These are phyloP conservation scores for Cyberlindnera mycetangii DNA, from an alignment of 805 yeast species.

Conservation along the genomic window DNA sequence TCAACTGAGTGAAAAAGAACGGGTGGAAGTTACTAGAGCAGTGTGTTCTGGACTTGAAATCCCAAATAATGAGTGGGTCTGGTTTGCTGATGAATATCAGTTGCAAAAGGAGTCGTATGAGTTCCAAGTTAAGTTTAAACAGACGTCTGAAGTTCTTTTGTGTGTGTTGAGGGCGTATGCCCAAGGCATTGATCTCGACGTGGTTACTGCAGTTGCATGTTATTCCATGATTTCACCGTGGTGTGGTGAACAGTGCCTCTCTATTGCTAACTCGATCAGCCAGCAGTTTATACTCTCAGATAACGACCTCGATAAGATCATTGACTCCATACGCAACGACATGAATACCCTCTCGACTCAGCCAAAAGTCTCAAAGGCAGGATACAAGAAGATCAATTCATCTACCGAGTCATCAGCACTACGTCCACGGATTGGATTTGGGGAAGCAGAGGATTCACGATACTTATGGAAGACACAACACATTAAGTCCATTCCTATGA, in stretches of 20 bases:
- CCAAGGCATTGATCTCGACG: not conserved
- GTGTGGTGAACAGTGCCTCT: conserved; percentile 14
- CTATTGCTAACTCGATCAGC: conserved; percentile 3
- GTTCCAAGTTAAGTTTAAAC: conserved; percentile 15
- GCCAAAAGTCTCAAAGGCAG: conserved; percentile 21
- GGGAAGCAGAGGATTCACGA: conserved; percentile 13
- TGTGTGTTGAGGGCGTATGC: conserved; percentile 5
- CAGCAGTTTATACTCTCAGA: not conserved
- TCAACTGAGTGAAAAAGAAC: not conserved
- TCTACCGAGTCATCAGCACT: conserved; percentile 1
- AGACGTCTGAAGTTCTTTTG: conserved; percentile 1
- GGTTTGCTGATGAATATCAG: conserved; percentile 22
- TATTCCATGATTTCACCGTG: conserved; percentile 18
- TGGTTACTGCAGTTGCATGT: too few species aligned
- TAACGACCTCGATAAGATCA: not conserved
- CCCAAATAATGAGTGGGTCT: conserved; percentile 17
- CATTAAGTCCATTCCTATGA: conserved; percentile 19
- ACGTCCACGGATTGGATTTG: conserved; percentile 17
- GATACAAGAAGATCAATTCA: conserved; percentile 15
- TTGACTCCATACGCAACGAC: conserved; percentile 8
- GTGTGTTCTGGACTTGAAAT: not conserved
- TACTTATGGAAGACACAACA: conserved; percentile 17
- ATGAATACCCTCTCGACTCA: conserved; percentile 10
- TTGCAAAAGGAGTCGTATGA: conserved; percentile 9
- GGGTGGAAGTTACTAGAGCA: not conserved